A percentile compares a stretch with the other conserved stretches of the same genome.
These are phyloP conservation scores for Flaveria ramosissima DNA, from an alignment of 129 eudicot genomes.

Conservation along the genomic window DNA sequence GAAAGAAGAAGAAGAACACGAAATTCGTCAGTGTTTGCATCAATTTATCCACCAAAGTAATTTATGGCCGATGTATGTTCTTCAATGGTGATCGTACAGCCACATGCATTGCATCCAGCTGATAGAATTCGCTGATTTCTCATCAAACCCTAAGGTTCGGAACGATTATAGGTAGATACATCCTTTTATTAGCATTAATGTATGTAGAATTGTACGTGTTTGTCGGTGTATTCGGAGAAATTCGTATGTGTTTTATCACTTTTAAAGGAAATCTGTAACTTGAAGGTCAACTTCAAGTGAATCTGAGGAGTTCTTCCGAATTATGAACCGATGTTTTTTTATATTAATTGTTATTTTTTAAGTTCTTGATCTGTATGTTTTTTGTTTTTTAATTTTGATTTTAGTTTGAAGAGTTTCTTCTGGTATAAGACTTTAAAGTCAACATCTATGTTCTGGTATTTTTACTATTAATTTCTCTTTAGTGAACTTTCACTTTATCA, in stretches of 20 bases:
- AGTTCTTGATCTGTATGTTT: background rate
- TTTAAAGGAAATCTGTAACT: background rate
- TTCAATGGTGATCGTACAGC: constrained; percentile 23
- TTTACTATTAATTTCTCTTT: constrained; percentile 18
- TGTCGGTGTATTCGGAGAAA: background rate
- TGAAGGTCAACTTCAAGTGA: constrained; percentile 33
- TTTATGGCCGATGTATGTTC: constrained; percentile 26
- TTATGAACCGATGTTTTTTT: background rate
- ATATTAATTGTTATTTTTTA: background rate
- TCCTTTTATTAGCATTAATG: background rate
- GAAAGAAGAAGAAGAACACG: constrained; percentile 16
- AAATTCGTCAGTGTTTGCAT: constrained; percentile 22
- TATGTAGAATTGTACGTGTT: background rate
- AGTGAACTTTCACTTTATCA: constrained; percentile 27
- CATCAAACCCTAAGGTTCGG: constrained; percentile 24
- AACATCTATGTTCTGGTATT: background rate
- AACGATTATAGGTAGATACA: constrained; percentile 10
- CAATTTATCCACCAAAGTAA: constrained; percentile 9
- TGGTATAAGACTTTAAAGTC: background rate
- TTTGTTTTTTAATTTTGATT: background rate
- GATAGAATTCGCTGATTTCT: background rate
- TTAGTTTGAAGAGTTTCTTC: constrained; percentile 6
- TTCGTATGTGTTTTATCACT: constrained; percentile 6
- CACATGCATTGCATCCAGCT: constrained; percentile 30
- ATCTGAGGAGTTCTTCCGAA: constrained; percentile 14